Evolutionary conservation across 176 grass and related monocot genomes (phyloP).

Genomic region (Stipa capillata): DNA sequence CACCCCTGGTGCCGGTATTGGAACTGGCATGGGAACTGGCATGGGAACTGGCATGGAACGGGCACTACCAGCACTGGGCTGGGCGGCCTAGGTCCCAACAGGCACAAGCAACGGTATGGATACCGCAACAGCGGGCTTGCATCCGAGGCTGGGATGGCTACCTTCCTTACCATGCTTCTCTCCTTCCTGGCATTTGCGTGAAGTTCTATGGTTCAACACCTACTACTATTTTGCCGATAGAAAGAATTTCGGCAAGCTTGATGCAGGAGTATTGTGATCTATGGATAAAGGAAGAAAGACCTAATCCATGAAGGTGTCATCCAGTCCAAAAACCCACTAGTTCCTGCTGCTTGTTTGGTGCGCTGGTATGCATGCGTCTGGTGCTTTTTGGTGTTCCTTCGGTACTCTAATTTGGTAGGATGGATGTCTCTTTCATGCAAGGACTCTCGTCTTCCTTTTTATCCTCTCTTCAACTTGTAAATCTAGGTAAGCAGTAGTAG

Average conservation of each 20-base stretch:
- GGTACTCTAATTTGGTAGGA: slow-evolving; percentile 28
- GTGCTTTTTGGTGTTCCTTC: neutral
- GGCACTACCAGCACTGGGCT: slow-evolving; percentile 29
- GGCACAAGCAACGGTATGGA: slow-evolving; percentile 44
- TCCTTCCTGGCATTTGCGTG: slow-evolving; percentile 4
- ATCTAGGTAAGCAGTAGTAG: slow-evolving; percentile 5
- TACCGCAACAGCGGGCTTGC: slow-evolving; percentile 2
- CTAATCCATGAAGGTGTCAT: slow-evolving; percentile 8
- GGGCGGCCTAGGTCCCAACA: slow-evolving; percentile 42
- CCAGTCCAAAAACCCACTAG: slow-evolving; percentile 6
- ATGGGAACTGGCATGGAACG: slow-evolving; percentile 9
- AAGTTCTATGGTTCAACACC: neutral
- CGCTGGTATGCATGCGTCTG: neutral
- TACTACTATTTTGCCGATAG: neutral
- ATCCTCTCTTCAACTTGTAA: slow-evolving; percentile 6
- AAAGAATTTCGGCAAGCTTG: neutral
- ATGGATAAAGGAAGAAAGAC: slow-evolving; percentile 5
- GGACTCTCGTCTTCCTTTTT: neutral
- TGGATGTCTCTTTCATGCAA: slow-evolving; percentile 37
- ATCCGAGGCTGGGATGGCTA: neutral
- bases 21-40: neutral
- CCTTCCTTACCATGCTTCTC: slow-evolving; percentile 9
- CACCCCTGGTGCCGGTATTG: slow-evolving; percentile 40
- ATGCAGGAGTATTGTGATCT: neutral
- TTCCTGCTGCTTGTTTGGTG: slow-evolving; percentile 19